Percentiles rank a stretch among this genome's conserved stretches.
Conservation (phyloP, 2,329 filamentous ascomycete genomes). For the Ascochyta fabae region DNA sequence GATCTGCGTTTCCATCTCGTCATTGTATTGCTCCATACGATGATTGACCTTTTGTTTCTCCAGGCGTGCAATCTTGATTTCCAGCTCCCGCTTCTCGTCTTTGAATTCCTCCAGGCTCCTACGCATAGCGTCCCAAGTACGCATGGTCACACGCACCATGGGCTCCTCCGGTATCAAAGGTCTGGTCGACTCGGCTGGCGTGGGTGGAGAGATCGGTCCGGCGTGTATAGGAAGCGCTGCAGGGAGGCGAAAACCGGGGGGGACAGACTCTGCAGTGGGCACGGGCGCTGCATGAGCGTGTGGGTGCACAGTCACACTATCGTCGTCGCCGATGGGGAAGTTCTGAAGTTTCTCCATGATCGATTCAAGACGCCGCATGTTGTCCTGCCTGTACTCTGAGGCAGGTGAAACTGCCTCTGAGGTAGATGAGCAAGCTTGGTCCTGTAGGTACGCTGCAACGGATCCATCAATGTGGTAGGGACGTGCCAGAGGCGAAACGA, state of each 20-base stretch:
- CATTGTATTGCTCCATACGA: neutral
- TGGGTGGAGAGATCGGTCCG: constrained; percentile 9
- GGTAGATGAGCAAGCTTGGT: constrained; percentile 1
- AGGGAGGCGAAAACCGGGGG: neutral
- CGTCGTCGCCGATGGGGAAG: neutral
- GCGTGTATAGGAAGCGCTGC: neutral
- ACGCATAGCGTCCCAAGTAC: constrained; percentile 9
- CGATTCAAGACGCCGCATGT: constrained; percentile 6
- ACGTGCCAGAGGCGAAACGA: constrained; percentile 12
- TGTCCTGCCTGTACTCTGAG: neutral
- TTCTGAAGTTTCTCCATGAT: neutral
- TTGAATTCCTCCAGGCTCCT: constrained; percentile 1
- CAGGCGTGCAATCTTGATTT: neutral
- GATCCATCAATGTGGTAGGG: constrained; percentile 6
- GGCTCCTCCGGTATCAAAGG: neutral
- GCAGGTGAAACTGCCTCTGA: neutral
- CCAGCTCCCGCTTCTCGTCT: constrained; percentile 12
- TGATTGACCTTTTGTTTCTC: neutral
- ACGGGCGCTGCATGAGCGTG: neutral
- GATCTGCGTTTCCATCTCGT: constrained; percentile 9
- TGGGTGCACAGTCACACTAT: neutral
- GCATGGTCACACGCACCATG: constrained; percentile 15
- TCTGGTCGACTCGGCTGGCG: constrained; percentile 7
- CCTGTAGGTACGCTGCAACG: constrained; percentile 14
- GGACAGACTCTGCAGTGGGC: neutral